Evolutionary conservation across 495 filamentous ascomycete genomes (phyloP).

Genomic region (Ascobolus immersus): DNA sequence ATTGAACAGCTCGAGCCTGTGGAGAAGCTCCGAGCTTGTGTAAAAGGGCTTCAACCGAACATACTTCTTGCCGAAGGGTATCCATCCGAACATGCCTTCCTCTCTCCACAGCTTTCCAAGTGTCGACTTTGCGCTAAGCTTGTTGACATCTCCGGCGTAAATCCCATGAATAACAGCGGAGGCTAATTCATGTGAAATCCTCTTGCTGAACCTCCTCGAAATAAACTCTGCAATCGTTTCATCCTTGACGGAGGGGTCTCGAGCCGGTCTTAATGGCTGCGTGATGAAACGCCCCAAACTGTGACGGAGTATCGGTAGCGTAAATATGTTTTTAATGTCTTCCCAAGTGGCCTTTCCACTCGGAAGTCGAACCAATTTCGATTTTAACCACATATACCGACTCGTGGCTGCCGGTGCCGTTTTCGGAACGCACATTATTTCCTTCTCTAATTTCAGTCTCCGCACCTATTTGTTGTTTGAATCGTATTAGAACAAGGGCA

Average conservation of each 20-base stretch:
- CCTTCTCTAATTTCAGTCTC: constrained; percentile 15
- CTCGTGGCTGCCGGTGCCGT: not conserved
- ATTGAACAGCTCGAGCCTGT: too few species aligned
- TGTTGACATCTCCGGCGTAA: constrained; percentile 72
- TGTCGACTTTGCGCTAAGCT: constrained; percentile 43
- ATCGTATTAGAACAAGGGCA: not conserved
- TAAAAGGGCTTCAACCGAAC: too few species aligned
- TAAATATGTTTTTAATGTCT: constrained; percentile 19
- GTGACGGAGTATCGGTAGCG: constrained; percentile 39
- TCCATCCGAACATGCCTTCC: constrained; percentile 21
- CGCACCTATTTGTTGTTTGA: constrained; percentile 1
- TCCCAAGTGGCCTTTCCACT: constrained; percentile 19
- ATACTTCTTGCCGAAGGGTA: too few species aligned
- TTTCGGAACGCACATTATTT: constrained; percentile 16
- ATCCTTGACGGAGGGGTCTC: constrained; percentile 23
- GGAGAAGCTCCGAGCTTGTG: too few species aligned
- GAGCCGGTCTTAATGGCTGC: constrained; percentile 18
- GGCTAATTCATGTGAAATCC: constrained; percentile 43
- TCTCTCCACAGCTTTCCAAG: constrained; percentile 27
- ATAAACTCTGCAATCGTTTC: constrained; percentile 52
- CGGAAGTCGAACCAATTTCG: too few species aligned
- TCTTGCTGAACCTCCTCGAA: constrained; percentile 26
- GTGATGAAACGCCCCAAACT: constrained; percentile 18
- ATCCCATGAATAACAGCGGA: constrained; percentile 73
- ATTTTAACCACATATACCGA: too few species aligned